Evolutionary conservation across 108 stramenopile genomes (phyloP).

Genomic region (Asterionellopsis glacialis): DNA sequence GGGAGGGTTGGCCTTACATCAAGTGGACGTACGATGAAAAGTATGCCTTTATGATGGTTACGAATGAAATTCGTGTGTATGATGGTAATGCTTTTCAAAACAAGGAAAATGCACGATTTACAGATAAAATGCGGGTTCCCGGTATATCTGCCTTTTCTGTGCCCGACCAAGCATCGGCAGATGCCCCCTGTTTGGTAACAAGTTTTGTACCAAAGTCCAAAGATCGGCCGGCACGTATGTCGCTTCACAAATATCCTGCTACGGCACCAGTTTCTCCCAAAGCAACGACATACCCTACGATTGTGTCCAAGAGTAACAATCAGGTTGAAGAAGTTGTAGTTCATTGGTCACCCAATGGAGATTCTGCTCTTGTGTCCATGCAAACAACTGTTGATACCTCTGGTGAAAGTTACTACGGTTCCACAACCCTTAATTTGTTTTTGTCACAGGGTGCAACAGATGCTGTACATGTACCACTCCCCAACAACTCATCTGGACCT

Average conservation of each 20-base stretch:
- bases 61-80: constrained; percentile 79
- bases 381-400: constrained; percentile 92
- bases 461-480: constrained; percentile 63
- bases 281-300: constrained; percentile 27
- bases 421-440: constrained; percentile 75
- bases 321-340: constrained; percentile 74
- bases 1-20: constrained; percentile 75
- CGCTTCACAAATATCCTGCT: constrained; percentile 66
- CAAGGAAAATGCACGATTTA: constrained; percentile 30
- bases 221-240: constrained; percentile 82
- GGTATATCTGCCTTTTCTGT: constrained; percentile 55
- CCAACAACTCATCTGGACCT: constrained; percentile 55
- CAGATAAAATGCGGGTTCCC: constrained; percentile 52
- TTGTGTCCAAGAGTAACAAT: constrained; percentile 71
- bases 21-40: constrained; percentile 91
- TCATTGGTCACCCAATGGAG: constrained; percentile 75
- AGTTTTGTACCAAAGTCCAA: constrained; percentile 81
- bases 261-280: constrained; percentile 18
- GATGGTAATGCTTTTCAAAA: constrained; percentile 25
- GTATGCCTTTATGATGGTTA: constrained; percentile 49
- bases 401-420: constrained; percentile 93
- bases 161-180: constrained; percentile 19
- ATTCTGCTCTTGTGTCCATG: constrained; percentile 70
- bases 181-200: neutral
- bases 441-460: constrained; percentile 49